Evolutionary conservation across 108 stramenopile species (phyloP).

Genomic region (Epithemia pelagica): DNA sequence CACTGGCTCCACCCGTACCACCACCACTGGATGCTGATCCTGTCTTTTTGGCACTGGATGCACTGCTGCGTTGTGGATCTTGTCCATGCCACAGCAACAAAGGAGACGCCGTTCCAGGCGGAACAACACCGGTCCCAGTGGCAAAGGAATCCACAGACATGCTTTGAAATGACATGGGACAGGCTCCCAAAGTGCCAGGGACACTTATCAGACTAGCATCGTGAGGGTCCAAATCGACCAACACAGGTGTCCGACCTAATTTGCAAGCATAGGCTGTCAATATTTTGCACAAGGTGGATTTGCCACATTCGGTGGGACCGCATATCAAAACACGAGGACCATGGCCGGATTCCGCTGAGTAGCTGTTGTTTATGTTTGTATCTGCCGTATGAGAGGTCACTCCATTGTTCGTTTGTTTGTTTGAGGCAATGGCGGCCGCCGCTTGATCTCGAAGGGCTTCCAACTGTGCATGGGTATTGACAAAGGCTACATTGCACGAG

Average conservation of each 20-base stretch:
- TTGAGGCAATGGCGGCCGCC: slow-evolving; percentile 14
- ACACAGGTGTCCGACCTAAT: slow-evolving; percentile 70
- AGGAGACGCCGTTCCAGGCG: slow-evolving; percentile 32
- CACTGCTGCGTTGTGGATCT: not conserved
- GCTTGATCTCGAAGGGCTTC: slow-evolving; percentile 85
- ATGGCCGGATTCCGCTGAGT: not conserved
- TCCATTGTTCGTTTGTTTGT: not conserved
- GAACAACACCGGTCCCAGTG: slow-evolving; percentile 36
- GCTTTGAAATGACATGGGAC: slow-evolving; percentile 46
- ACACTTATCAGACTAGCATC: slow-evolving; percentile 63
- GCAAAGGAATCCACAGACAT: slow-evolving; percentile 53
- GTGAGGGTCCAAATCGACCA: slow-evolving; percentile 75
- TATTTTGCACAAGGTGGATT: slow-evolving; percentile 60
- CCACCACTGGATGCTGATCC: not conserved
- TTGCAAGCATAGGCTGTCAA: slow-evolving; percentile 77
- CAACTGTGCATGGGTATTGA: slow-evolving; percentile 89
- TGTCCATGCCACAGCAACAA: slow-evolving; percentile 73
- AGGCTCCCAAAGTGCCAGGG: slow-evolving; percentile 67
- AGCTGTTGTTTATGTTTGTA: not conserved
- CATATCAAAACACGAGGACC: slow-evolving; percentile 78
- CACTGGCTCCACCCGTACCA: not conserved
- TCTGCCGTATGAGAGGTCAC: not conserved
- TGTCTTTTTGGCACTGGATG: not conserved
- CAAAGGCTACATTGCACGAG: slow-evolving; percentile 69
- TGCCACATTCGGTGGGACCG: slow-evolving; percentile 78